Evolutionary conservation across 2,329 filamentous ascomycete genomes (phyloP), one percentile per base, ranked within the genome.

Genomic region (Niveomyces coronatus): DNA sequence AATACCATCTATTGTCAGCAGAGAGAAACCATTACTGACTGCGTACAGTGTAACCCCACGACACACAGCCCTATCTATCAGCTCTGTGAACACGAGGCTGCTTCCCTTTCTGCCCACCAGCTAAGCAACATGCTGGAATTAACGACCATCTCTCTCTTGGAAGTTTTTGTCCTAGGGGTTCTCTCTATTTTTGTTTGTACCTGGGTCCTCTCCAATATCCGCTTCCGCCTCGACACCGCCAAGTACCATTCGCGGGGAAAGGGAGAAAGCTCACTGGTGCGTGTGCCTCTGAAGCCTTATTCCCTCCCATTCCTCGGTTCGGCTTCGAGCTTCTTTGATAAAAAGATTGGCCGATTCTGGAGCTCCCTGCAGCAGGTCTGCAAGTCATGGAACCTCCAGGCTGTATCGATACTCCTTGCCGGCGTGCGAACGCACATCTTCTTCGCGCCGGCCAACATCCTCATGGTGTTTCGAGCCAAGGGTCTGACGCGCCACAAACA

Each of bases 241-340:
- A 30, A 30, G 14, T 30, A 17, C 28, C 28, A 30, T 30, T 17
- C 28, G 15, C 28, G 28, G 10, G 28, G 28, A 18, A 30, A 30
- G 28, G 14, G 28, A 18, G 28, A 30, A 30, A 17, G 28, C 28
- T 30, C 28, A 16, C 28, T 8, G n/a, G 28, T 30, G 28, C 28
- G 28, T 30, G 28, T 30, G 28, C 28, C 28, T 30, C 17, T 30
- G 28, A 30, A 30, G 28, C 28, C 28, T 30, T 30, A 30, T 30
- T 30, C 15, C 10, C 28, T 30, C 14, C 28, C 28, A 18, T 30
- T 30, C 28, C 14, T 30, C 28, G 28, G 28, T 30, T 30, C 28
- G 28, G 28, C 28, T 17, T 30, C 17, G 28, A 30, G 28, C 15
- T 30, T 30, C 17, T 30, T 17, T 30, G 28, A 30, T 17, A 30